phyloP scores from a whole-genome alignment of 2,329 filamentous ascomycete genomes.

The Harringtonia aguacate region DNA sequence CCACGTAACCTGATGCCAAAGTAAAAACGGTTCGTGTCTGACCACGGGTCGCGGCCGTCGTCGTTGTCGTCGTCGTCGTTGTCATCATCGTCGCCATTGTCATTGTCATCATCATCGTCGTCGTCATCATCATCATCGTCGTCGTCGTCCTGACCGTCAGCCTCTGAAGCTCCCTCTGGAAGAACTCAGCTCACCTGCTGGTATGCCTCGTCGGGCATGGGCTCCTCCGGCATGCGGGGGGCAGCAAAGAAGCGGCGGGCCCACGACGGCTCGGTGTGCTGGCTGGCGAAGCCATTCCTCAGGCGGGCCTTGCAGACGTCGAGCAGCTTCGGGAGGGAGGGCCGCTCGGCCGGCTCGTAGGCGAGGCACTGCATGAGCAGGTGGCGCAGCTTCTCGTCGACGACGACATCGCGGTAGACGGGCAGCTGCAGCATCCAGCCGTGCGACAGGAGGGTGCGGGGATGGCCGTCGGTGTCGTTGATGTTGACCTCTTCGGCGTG shows the following conservation, averaged over 20 bases:
- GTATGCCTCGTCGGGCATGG: too few relatives aligned
- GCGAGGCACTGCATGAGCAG: slow-evolving; percentile 8
- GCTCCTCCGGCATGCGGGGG: background rate
- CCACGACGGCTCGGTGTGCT: background rate
- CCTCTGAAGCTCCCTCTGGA: background rate
- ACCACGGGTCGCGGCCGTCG: background rate
- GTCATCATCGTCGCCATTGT: too few relatives aligned
- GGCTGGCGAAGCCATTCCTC: background rate
- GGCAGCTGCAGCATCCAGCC: background rate
- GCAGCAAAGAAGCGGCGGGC: background rate
- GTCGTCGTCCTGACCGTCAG: background rate
- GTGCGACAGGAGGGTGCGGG: background rate
- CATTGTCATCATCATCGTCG: background rate
- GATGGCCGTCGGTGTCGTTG: background rate
- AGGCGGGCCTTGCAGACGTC: background rate
- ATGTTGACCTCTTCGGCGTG: background rate
- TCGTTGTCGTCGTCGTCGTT: too few relatives aligned
- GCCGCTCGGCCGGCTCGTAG: slow-evolving; percentile 5
- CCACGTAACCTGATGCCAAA: too few relatives aligned
- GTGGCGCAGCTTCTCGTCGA: slow-evolving; percentile 5
- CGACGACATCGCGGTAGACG: background rate
- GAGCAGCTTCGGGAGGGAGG: slow-evolving; percentile 2
- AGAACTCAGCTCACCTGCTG: too few relatives aligned
- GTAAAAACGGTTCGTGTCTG: too few relatives aligned
- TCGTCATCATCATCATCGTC: background rate